Evolutionary conservation across 2,329 filamentous ascomycete species (phyloP), one percentile per base, ranked within the genome.

Genomic region (Colletotrichum spaethianum): DNA sequence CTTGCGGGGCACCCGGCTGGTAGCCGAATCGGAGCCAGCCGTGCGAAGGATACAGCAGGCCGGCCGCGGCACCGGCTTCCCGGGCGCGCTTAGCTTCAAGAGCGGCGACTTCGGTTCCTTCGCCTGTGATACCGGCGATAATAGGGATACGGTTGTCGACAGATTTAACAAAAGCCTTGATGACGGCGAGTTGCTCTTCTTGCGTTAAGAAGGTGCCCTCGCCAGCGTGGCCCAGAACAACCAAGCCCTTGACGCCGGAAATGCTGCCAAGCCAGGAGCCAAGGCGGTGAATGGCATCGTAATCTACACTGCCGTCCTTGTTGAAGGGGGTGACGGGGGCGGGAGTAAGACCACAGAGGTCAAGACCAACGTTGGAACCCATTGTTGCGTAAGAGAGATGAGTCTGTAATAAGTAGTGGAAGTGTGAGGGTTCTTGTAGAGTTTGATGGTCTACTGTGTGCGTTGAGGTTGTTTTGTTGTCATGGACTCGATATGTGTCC

Each of bases 1-100:
- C 86, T 73, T 88, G 86, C 2, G 86, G 86, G 11, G 86, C 86
- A 33, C 86, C 86, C 16, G 81, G 79, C 74, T 88, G 86, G 75
- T 88, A 88, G 11, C 86, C 86, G 74, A 88, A 88, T n/a, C 86
- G 84, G 31, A 88, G 76, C 86, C 86, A 88, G 67, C 86, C 86
- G 67, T 88, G 86, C 0, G 85, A 86, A 18, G 86, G 86, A 74
- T 88, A 88, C 2, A 88, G 77, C 0, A 88, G 82, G 23, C 86
- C 86, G 11, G 86, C 86, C 16, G 83, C 78, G 4, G 86, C 86
- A 42, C 86, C 86, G 59, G 86, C 86, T 42, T 85, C 85, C 67
- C 83, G 85, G 14, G 86, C 86, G 26, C 85, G 83, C 79, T 86
- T 83, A 1, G 86, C 86, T 74, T 88, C 86, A 0, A 87, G 78